Percentiles rank a stretch among this genome's conserved stretches.
Evolutionary conservation across 208 protist species (phyloP).

Genomic region (Herpetomonas samuelpessoai): DNA sequence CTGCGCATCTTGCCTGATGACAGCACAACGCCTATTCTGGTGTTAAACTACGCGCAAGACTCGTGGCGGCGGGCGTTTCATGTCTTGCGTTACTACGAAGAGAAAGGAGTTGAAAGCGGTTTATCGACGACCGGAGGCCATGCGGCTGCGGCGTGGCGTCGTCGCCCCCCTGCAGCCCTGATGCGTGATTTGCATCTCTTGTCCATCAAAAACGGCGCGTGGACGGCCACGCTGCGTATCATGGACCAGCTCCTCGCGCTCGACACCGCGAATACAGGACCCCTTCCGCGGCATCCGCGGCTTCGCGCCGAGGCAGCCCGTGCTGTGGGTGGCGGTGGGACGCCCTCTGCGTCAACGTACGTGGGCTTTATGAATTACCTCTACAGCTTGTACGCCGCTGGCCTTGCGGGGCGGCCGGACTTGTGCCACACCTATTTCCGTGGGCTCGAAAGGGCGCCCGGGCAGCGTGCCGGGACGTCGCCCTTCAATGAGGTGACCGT

Average conservation of each 20-base stretch:
- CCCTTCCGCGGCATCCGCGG: no score
- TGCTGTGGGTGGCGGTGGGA: not conserved
- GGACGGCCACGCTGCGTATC: constrained; percentile 44
- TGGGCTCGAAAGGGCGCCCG: constrained; percentile 17
- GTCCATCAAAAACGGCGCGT: constrained; percentile 63
- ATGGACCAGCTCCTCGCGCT: constrained; percentile 31
- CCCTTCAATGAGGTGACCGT: constrained; percentile 69
- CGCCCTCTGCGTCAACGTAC: not conserved
- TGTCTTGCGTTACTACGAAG: constrained; percentile 37
- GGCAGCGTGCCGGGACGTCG: constrained; percentile 10
- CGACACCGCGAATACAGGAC: no score
- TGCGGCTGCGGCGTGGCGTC: not conserved
- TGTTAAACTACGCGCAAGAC: constrained; percentile 59
- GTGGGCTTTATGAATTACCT: constrained; percentile 74
- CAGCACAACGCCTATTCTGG: constrained; percentile 33
- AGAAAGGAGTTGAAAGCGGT: no score
- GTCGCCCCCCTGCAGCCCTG: constrained; percentile 17
- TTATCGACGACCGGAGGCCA: not conserved
- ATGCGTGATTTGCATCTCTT: constrained; percentile 70
- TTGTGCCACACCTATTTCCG: constrained; percentile 15
- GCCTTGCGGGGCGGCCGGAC: constrained; percentile 34
- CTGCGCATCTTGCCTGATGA: constrained; percentile 45
- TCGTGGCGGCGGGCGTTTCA: constrained; percentile 75
- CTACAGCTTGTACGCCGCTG: constrained; percentile 73
- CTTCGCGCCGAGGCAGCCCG: not conserved